Conservation (phyloP, 2,329 filamentous ascomycete species). For the Paradendryphiella salina region DNA sequence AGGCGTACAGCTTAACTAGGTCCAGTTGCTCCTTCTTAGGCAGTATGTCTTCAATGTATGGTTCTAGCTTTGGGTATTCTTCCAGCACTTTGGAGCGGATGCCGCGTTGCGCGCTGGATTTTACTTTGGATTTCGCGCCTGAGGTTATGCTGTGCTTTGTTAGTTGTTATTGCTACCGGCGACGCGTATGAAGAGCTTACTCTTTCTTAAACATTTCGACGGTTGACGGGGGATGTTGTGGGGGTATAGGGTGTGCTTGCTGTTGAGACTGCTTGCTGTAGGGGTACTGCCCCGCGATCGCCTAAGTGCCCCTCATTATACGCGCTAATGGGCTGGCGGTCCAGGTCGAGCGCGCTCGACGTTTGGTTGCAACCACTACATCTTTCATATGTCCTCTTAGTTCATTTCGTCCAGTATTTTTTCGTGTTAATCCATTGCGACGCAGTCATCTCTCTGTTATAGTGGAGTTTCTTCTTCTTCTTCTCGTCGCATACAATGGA, state of each 20-base stretch:
- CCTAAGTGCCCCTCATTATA: constrained; percentile 11
- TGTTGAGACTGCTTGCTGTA: constrained; percentile 10
- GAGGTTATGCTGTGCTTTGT: constrained; percentile 64
- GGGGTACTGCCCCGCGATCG: constrained; percentile 11
- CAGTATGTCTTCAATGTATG: constrained; percentile 89
- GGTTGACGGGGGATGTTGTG: constrained; percentile 1
- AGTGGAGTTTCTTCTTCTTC: too few relatives aligned
- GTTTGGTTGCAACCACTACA: neutral
- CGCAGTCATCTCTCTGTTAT: too few relatives aligned
- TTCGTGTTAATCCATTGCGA: too few relatives aligned
- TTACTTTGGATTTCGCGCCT: constrained; percentile 90
- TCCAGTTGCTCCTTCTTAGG: constrained; percentile 93
- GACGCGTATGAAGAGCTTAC: constrained; percentile 11
- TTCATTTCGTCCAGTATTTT: too few relatives aligned
- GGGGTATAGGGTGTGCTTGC: neutral
- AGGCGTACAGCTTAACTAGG: constrained; percentile 75
- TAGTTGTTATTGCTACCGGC: neutral
- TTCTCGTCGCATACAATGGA: too few relatives aligned
- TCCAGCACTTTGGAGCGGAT: constrained; percentile 81
- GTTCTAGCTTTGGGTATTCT: constrained; percentile 82
- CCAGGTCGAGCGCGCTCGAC: neutral
- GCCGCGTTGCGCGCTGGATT: constrained; percentile 88
- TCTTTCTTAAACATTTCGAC: constrained; percentile 46
- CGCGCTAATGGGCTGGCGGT: constrained; percentile 9
- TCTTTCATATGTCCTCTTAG: neutral